phyloP scores from a whole-genome alignment of 306 rosid genomes.

The Cucumis hystrix region DNA sequence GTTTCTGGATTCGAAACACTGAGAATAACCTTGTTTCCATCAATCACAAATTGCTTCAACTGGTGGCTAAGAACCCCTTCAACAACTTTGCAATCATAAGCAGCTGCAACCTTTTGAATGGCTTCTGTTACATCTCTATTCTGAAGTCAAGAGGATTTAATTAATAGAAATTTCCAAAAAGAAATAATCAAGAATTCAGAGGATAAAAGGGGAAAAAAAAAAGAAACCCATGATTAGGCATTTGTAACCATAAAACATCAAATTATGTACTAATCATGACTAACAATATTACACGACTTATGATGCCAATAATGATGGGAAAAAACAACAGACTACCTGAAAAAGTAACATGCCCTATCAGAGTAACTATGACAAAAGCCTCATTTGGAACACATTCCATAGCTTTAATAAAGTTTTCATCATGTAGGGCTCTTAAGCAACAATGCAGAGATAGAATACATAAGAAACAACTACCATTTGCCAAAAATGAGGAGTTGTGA shows the following conservation, averaged over 20 bases:
- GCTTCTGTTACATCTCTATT: conserved; percentile 95
- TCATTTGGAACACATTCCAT: conserved; percentile 1
- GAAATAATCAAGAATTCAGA: not conserved
- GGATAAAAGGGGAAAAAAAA: not conserved
- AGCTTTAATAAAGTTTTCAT: not conserved
- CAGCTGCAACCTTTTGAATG: conserved; percentile 90
- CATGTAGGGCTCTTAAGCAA: not conserved
- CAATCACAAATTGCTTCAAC: conserved; percentile 98
- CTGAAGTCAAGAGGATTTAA: conserved; percentile 29
- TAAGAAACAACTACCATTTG: not conserved
- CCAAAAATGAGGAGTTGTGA: not conserved
- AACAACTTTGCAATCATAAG: conserved; percentile 86
- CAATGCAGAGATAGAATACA: not conserved
- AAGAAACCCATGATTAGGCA: not conserved
- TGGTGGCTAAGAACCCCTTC: conserved; percentile 99
- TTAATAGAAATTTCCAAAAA: not conserved
- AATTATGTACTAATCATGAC: not conserved
- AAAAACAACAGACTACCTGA: not conserved
- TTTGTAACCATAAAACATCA: not conserved
- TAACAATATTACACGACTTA: not conserved
- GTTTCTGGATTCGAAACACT: conserved; percentile 73
- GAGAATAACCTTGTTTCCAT: conserved; percentile 87
- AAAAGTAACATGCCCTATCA: not conserved
- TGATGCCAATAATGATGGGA: not conserved
- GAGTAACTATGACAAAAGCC: conserved; percentile 11